A percentile compares a stretch with the other conserved stretches of the same genome.
Evolutionary conservation across 768 basidiomycete genomes (phyloP).

Genomic region (Tremella mesenterica): DNA sequence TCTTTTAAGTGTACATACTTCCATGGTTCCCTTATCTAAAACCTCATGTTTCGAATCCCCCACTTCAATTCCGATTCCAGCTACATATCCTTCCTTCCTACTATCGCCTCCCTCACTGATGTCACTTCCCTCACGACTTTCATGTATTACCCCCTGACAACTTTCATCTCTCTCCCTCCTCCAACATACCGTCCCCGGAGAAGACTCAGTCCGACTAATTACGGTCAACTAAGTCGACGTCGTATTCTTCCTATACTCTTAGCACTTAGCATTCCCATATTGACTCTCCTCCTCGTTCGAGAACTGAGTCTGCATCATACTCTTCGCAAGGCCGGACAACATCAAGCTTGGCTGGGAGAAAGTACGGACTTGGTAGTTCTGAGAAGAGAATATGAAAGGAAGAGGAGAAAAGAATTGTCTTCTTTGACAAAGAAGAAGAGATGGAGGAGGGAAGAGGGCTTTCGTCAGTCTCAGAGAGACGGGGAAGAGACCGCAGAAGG

Average conservation of each 20-base stretch:
- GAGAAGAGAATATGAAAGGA: conserved; percentile 9
- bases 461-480: background rate
- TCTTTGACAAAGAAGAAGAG: background rate
- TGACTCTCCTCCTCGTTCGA: conserved; percentile 1
- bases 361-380: background rate
- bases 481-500: background rate
- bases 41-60: no score
- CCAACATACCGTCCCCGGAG: no score
- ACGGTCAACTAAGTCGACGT: no score
- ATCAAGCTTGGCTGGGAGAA: conserved; percentile 2
- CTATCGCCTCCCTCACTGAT: no score
- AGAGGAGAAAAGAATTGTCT: background rate
- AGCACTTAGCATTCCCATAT: conserved; percentile 2
- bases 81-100: no score
- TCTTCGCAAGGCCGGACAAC: background rate
- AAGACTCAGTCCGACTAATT: no score
- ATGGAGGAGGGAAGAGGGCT: background rate
- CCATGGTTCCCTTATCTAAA: no score
- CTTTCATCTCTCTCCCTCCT: no score
- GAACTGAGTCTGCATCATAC: conserved; percentile 10
- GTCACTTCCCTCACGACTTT: no score
- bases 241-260: conserved; percentile 1
- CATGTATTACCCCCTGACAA: no score
- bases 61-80: no score
- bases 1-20: no score